Evolutionary conservation across 768 basidiomycete species (phyloP).

Genomic region (Rhodotorula toruloides): DNA sequence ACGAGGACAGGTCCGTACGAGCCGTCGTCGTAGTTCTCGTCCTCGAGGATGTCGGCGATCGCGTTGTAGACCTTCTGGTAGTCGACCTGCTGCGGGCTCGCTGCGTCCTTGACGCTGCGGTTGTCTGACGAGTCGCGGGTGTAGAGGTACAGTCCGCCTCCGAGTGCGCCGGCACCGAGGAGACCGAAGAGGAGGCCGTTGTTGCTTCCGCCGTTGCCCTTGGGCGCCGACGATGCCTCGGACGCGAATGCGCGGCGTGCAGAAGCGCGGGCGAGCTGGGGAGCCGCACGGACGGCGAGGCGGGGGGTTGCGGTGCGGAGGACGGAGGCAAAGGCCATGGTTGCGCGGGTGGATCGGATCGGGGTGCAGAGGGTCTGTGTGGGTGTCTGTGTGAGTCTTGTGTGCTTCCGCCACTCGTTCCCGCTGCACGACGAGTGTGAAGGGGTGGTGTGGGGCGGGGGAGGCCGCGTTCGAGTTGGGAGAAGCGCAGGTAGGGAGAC

Average conservation of each 20-base stretch:
- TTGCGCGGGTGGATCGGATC: background rate
- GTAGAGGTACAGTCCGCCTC: conserved; percentile 62
- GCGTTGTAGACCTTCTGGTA: conserved; percentile 92
- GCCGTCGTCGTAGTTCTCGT: conserved; percentile 79
- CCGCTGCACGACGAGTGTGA: too few species aligned
- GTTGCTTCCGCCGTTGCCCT: background rate
- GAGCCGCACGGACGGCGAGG: conserved; percentile 11
- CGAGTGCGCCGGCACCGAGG: conserved; percentile 57
- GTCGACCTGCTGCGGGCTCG: conserved; percentile 75
- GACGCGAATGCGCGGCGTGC: conserved; percentile 18
- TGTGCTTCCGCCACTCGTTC: too few species aligned
- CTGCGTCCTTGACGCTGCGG: conserved; percentile 59
- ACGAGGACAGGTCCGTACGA: conserved; percentile 55
- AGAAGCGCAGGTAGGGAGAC: too few species aligned
- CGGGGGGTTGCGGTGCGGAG: conserved; percentile 29
- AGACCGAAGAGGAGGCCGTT: conserved; percentile 45
- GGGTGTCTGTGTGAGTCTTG: background rate
- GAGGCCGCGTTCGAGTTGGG: too few species aligned
- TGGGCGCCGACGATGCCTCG: background rate
- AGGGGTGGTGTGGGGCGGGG: too few species aligned
- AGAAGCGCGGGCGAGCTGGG: conserved; percentile 2
- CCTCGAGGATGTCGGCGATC: conserved; percentile 57
- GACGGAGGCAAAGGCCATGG: conserved; percentile 27
- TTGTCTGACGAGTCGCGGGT: conserved; percentile 54
- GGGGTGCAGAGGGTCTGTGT: background rate